Conservation (phyloP, 2,329 filamentous ascomycete species). For the Didymella lethalis region DNA sequence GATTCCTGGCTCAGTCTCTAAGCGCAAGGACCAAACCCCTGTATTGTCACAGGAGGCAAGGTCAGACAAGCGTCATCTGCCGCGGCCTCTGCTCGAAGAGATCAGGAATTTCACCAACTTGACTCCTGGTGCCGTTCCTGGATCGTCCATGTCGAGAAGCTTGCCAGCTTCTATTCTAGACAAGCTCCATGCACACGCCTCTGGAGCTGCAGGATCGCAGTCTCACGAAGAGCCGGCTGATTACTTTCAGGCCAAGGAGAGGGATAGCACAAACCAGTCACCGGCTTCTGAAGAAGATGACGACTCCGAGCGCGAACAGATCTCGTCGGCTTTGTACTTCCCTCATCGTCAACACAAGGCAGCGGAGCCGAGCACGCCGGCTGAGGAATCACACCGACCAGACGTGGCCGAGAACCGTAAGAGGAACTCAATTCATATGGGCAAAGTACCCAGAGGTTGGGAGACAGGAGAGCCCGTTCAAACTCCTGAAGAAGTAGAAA, state of each 20-base stretch:
- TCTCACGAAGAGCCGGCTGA: slow-evolving; percentile 35
- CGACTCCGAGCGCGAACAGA: slow-evolving; percentile 82
- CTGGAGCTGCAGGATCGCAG: slow-evolving; percentile 27
- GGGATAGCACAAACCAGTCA: slow-evolving; percentile 34
- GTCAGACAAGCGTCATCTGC: slow-evolving; percentile 46
- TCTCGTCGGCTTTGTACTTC: slow-evolving; percentile 84
- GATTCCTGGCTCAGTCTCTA: slow-evolving; percentile 17
- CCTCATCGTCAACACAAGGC: slow-evolving; percentile 70
- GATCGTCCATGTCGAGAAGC: slow-evolving; percentile 63
- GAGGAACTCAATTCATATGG: slow-evolving; percentile 36
- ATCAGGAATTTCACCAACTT: slow-evolving; percentile 64
- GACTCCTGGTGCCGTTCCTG: slow-evolving; percentile 56
- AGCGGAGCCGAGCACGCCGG: slow-evolving; percentile 46
- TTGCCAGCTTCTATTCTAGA: slow-evolving; percentile 47
- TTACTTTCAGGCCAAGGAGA: slow-evolving; percentile 40
- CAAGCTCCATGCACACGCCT: slow-evolving; percentile 37
- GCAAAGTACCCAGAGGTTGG: slow-evolving; percentile 41
- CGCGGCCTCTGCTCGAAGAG: slow-evolving; percentile 62
- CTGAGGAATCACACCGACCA: slow-evolving; percentile 35
- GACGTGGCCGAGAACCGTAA: slow-evolving; percentile 39
- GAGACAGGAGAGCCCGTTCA: slow-evolving; percentile 41
- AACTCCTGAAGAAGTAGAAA: slow-evolving; percentile 64
- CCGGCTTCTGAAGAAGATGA: slow-evolving; percentile 58
- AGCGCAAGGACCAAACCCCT: slow-evolving; percentile 13
- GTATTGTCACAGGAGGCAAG: slow-evolving; percentile 9